Percentiles rank a stretch among this genome's conserved stretches.
Conservation (phyloP, 108 stramenopile species). For the Cyclotella choctawhatcheeana region DNA sequence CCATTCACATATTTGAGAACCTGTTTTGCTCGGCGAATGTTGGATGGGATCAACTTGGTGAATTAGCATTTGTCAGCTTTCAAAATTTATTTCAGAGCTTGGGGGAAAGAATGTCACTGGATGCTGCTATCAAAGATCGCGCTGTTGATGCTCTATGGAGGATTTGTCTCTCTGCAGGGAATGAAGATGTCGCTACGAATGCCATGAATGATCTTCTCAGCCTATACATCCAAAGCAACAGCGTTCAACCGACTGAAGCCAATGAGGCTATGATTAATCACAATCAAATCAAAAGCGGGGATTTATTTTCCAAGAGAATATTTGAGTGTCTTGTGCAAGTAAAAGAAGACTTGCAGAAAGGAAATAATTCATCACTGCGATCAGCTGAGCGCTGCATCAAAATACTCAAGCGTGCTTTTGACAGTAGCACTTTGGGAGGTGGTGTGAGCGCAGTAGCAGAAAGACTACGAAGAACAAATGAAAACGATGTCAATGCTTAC, state of each 20-base stretch:
- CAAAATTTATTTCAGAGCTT: conserved; percentile 65
- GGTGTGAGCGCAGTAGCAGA: conserved; percentile 58
- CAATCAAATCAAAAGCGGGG: not conserved
- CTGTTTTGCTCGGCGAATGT: conserved; percentile 77
- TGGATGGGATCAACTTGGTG: conserved; percentile 65
- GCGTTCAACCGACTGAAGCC: conserved; percentile 7
- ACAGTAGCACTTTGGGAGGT: conserved; percentile 61
- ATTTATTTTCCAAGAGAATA: conserved; percentile 56
- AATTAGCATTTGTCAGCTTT: conserved; percentile 74
- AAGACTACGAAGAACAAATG: conserved; percentile 39
- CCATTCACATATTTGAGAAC: conserved; percentile 64
- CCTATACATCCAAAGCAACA: conserved; percentile 52
- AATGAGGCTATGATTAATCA: conserved; percentile 8
- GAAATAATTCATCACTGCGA: conserved; percentile 56
- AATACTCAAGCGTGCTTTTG: conserved; percentile 82
- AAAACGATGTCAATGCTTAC: conserved; percentile 45
- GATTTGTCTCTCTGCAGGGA: conserved; percentile 73
- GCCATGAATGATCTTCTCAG: conserved; percentile 88
- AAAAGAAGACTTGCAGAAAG: conserved; percentile 59
- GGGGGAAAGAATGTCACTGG: conserved; percentile 14
- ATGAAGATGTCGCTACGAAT: conserved; percentile 70
- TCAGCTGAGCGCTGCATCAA: conserved; percentile 83
- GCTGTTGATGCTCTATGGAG: conserved; percentile 86
- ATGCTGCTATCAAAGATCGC: conserved; percentile 30
- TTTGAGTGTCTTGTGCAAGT: conserved; percentile 76